A percentile compares a stretch with the other conserved stretches of the same genome.
phyloP scores from a whole-genome alignment of 257 asterid species.

The Solanum lycopersicoides region DNA sequence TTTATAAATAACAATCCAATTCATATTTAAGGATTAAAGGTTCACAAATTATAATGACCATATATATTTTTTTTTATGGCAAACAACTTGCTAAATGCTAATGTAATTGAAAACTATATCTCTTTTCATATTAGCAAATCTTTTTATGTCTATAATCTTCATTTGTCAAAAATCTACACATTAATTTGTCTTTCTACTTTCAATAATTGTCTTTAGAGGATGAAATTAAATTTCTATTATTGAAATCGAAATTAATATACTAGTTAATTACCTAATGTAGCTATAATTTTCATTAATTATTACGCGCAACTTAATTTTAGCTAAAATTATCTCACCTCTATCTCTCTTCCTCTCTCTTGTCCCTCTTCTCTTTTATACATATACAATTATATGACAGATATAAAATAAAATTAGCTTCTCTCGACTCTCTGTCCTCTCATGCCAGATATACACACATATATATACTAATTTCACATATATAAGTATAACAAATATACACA shows the following conservation, averaged over 20 bases:
- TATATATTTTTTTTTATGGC: neutral
- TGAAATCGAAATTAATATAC: too few species aligned
- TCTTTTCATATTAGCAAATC: neutral
- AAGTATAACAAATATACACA: too few species aligned
- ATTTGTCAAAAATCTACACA: neutral
- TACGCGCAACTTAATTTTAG: accelerated
- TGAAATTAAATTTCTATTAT: neutral
- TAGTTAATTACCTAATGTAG: neutral
- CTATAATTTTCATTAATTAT: too few species aligned
- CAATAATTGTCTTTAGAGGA: neutral
- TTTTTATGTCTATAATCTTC: neutral
- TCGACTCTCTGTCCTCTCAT: too few species aligned
- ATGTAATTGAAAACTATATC: neutral
- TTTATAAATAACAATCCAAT: neutral
- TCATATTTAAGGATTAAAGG: neutral
- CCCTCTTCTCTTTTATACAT: too few species aligned
- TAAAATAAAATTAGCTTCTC: too few species aligned
- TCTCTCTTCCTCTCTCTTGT: too few species aligned
- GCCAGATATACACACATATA: too few species aligned
- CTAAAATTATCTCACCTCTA: neutral
- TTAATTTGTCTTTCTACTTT: neutral
- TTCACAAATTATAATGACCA: neutral
- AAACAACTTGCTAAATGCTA: neutral
- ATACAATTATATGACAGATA: too few species aligned
- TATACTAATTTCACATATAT: too few species aligned